Percentiles rank a stretch among this genome's conserved stretches.
phyloP scores from a whole-genome alignment of 495 filamentous ascomycete genomes.

The Aspergillus campestris region DNA sequence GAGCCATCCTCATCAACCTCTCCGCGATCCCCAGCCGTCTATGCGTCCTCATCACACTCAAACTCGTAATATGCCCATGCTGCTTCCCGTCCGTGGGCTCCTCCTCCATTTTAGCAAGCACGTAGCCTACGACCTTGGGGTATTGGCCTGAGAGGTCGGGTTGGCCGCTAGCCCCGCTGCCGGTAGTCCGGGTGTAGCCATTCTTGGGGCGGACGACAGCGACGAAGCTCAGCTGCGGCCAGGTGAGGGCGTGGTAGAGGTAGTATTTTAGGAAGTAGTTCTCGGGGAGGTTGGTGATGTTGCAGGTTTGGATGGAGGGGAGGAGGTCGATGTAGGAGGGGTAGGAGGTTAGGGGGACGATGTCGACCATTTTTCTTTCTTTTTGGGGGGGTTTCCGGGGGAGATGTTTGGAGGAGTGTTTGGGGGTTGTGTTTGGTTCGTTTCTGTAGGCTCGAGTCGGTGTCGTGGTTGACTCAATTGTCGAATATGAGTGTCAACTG shows the following conservation, averaged over 20 bases:
- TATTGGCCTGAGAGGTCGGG: conserved; percentile 59
- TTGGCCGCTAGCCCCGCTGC: conserved; percentile 6
- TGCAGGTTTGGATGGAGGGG: conserved; percentile 96
- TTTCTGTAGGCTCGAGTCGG: no score
- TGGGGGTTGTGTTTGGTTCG: no score
- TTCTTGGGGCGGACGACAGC: conserved; percentile 81
- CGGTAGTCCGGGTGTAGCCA: conserved; percentile 27
- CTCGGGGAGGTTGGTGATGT: conserved; percentile 97
- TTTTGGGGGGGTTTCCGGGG: neutral
- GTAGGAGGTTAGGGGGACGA: conserved; percentile 40
- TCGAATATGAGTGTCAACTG: neutral
- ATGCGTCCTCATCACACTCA: conserved; percentile 97
- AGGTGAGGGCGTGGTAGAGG: conserved; percentile 96
- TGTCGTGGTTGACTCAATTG: no score
- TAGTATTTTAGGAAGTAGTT: conserved; percentile 99
- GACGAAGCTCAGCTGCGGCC: conserved; percentile 94
- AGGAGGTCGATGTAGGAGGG: conserved; percentile 50
- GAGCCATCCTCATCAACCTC: conserved; percentile 91
- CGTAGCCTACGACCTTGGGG: conserved; percentile 97
- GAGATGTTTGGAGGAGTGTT: neutral
- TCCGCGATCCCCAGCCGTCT: conserved; percentile 84
- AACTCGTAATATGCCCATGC: conserved; percentile 92
- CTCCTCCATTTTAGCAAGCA: conserved; percentile 99
- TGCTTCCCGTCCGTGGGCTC: conserved; percentile 84
- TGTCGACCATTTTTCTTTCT: conserved; percentile 40